Evolutionary conservation across 768 basidiomycete genomes (phyloP).

Genomic region (Trametopsis cervina): DNA sequence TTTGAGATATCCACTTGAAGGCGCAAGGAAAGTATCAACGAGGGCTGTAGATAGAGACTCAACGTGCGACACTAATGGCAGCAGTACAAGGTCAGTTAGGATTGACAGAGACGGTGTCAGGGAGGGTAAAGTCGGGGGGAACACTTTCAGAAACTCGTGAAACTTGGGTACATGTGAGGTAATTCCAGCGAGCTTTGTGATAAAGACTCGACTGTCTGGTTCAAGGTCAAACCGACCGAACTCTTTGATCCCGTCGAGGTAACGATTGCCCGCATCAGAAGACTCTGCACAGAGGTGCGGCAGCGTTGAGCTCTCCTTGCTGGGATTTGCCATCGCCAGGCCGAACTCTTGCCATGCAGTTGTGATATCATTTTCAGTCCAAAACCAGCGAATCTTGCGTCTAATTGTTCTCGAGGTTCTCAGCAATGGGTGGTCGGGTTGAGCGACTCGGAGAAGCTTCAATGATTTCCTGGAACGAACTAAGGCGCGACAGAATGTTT

Average conservation of each 20-base stretch:
- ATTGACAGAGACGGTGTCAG: constrained; percentile 59
- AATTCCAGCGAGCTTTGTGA: constrained; percentile 16
- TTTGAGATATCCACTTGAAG: constrained; percentile 51
- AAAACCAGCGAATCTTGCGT: constrained; percentile 48
- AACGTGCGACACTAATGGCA: constrained; percentile 55
- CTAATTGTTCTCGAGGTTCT: constrained; percentile 14
- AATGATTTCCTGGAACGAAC: constrained; percentile 66
- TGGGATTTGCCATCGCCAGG: background rate
- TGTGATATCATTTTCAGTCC: constrained; percentile 48
- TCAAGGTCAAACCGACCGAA: constrained; percentile 62
- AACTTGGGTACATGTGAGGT: background rate
- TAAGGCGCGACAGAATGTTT: constrained; percentile 42
- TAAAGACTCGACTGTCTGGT: constrained; percentile 39
- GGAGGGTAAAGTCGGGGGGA: constrained; percentile 53
- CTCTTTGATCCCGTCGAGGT: constrained; percentile 32
- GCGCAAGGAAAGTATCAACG: constrained; percentile 57
- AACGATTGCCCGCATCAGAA: constrained; percentile 1
- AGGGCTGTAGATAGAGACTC: constrained; percentile 59
- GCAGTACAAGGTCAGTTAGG: constrained; percentile 56
- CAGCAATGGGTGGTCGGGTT: constrained; percentile 59
- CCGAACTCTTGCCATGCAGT: constrained; percentile 33
- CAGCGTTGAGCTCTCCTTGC: background rate
- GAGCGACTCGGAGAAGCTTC: constrained; percentile 53
- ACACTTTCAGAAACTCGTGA: constrained; percentile 24
- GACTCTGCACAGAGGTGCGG: background rate